phyloP scores from a whole-genome alignment of 1,139 yeast species.

The Saccharomycopsis hybrid region DNA sequence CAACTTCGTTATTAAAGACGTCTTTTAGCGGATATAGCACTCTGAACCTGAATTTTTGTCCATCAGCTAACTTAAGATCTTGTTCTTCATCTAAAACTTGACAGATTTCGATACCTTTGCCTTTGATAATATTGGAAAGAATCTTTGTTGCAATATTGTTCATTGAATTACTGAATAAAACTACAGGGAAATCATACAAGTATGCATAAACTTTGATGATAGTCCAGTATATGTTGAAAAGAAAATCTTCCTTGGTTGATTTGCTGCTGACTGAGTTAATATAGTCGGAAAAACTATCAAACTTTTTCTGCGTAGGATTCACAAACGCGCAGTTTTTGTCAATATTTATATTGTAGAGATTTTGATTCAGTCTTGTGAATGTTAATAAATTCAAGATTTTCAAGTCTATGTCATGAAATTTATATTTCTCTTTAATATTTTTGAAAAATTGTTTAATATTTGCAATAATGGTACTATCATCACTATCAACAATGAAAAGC shows the following conservation, averaged over 20 bases:
- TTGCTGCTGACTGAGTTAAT: conserved; percentile 38
- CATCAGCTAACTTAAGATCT: conserved; percentile 21
- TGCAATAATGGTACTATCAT: background rate
- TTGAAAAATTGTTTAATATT: conserved; percentile 24
- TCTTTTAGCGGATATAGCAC: conserved; percentile 71
- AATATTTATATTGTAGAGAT: conserved; percentile 20
- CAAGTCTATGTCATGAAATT: conserved; percentile 30
- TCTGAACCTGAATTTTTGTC: conserved; percentile 32
- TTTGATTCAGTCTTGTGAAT: conserved; percentile 27
- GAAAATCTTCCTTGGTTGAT: conserved; percentile 59
- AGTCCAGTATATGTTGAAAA: conserved; percentile 42
- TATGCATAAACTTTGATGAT: conserved; percentile 45
- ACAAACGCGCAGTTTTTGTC: conserved; percentile 3
- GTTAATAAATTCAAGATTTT: conserved; percentile 37
- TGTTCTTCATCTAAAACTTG: conserved; percentile 29
- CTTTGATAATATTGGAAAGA: conserved; percentile 77
- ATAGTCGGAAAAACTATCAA: conserved; percentile 20
- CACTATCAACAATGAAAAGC: conserved; percentile 6
- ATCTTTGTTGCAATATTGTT: conserved; percentile 77
- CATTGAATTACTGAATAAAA: conserved; percentile 75
- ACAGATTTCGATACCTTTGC: conserved; percentile 72
- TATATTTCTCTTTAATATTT: conserved; percentile 26
- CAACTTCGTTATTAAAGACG: conserved; percentile 58
- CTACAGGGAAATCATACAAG: conserved; percentile 42
- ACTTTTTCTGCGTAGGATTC: background rate